A percentile compares a stretch with the other conserved stretches of the same genome.
phyloP scores from a whole-genome alignment of 1,284 basidiomycete species.

The Trametes versicolor region DNA sequence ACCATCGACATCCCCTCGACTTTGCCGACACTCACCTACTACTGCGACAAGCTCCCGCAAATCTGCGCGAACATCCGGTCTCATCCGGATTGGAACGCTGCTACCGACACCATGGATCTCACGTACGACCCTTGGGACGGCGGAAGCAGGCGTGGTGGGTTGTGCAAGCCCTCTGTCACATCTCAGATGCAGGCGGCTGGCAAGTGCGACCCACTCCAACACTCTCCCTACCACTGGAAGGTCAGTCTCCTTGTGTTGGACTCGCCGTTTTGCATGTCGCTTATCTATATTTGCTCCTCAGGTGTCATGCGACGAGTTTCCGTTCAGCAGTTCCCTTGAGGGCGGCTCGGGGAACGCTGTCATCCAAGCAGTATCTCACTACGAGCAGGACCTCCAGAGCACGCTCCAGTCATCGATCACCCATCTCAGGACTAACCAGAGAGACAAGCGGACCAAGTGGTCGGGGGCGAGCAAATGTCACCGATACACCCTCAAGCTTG shows the following conservation, averaged over 20 bases:
- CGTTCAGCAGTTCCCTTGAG: slow-evolving; percentile 19
- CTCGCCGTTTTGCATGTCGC: no score
- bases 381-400: slow-evolving; percentile 16
- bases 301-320: slow-evolving; percentile 27
- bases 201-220: slow-evolving; percentile 13
- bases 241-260: not conserved
- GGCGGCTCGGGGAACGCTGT: slow-evolving; percentile 16
- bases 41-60: slow-evolving; percentile 15
- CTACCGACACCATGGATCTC: slow-evolving; percentile 14
- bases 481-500: slow-evolving; percentile 8
- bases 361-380: slow-evolving; percentile 3
- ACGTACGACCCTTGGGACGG: slow-evolving; percentile 19
- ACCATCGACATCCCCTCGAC: not conserved
- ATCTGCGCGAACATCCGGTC: slow-evolving; percentile 21
- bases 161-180: slow-evolving; percentile 6
- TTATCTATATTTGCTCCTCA: not conserved
- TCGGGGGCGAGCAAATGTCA: slow-evolving; percentile 8
- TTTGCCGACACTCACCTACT: slow-evolving; percentile 21
- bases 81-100: slow-evolving; percentile 15
- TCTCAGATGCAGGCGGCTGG: slow-evolving; percentile 2
- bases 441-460: not conserved
- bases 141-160: not conserved
- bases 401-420: slow-evolving; percentile 9
- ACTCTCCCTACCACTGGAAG: slow-evolving; percentile 16
- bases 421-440: slow-evolving; percentile 1